Conservation (phyloP, 2,329 filamentous ascomycete species). For the Bipolaris victoriae region DNA sequence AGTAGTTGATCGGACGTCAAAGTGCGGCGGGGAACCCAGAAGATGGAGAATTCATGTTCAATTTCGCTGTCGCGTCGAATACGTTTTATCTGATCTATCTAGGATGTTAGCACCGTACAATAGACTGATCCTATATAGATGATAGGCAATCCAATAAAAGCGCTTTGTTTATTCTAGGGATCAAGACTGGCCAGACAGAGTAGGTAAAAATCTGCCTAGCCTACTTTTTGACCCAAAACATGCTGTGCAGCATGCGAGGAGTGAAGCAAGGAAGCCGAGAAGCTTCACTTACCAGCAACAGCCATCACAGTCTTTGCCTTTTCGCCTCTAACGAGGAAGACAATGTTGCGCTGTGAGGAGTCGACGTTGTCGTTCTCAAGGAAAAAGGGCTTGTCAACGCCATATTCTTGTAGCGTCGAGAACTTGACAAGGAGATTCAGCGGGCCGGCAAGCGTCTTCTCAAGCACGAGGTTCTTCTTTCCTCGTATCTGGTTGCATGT, state of each 20-base stretch:
- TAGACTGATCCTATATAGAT: slow-evolving; percentile 33
- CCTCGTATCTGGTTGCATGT: slow-evolving; percentile 75
- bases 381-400: slow-evolving; percentile 96
- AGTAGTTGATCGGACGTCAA: slow-evolving; percentile 88
- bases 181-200: slow-evolving; percentile 64
- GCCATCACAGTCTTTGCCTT: slow-evolving; percentile 81
- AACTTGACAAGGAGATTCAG: slow-evolving; percentile 94
- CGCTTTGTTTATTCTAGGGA: slow-evolving; percentile 56
- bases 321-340: slow-evolving; percentile 92
- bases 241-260: slow-evolving; percentile 4
- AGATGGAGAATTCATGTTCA: slow-evolving; percentile 94
- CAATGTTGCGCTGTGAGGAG: slow-evolving; percentile 89
- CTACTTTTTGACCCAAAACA: slow-evolving; percentile 63
- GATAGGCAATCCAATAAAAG: slow-evolving; percentile 37
- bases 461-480: slow-evolving; percentile 97
- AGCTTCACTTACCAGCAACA: slow-evolving; percentile 75
- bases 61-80: slow-evolving; percentile 85
- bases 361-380: slow-evolving; percentile 96
- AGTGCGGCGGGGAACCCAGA: slow-evolving; percentile 93
- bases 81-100: slow-evolving; percentile 84
- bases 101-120: slow-evolving; percentile 56
- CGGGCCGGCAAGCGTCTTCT: slow-evolving; percentile 86
- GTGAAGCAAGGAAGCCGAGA: slow-evolving; percentile 14
- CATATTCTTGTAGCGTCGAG: slow-evolving; percentile 93
- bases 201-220: slow-evolving; percentile 59